phyloP scores from a whole-genome alignment of 495 filamentous ascomycete species.

The Usnea hakonensis region DNA sequence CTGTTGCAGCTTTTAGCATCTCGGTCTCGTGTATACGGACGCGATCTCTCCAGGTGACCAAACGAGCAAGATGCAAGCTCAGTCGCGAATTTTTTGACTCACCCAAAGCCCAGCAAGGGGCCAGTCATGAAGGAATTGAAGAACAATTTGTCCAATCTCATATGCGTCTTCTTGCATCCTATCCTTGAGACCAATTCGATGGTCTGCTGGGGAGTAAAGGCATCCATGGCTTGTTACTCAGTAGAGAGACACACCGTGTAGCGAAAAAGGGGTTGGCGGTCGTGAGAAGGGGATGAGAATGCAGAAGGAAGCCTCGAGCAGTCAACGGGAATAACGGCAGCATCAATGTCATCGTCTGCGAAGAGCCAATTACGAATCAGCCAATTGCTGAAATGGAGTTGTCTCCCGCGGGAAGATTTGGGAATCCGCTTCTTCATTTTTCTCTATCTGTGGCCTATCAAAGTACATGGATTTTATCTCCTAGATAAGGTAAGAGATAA shows the following conservation, averaged over 20 bases:
- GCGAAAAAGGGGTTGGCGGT: neutral
- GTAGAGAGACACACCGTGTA: neutral
- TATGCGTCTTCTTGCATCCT: conserved; percentile 45
- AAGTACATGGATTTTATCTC: no score
- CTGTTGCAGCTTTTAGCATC: conserved; percentile 7
- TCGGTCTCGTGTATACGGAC: neutral
- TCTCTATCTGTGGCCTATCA: no score
- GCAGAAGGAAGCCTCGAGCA: neutral
- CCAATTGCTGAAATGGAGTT: no score
- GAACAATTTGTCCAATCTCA: conserved; percentile 48
- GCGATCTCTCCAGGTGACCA: no score
- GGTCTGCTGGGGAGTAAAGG: conserved; percentile 22
- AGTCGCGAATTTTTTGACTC: neutral
- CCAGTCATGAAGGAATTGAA: conserved; percentile 47
- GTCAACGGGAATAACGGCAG: no score
- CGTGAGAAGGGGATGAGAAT: neutral
- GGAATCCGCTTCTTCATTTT: no score
- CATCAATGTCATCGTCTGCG: no score
- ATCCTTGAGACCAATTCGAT: conserved; percentile 22
- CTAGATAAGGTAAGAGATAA: no score
- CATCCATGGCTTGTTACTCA: conserved; percentile 18
- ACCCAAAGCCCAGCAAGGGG: conserved; percentile 43
- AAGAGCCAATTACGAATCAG: no score
- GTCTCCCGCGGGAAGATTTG: no score
- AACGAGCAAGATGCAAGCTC: neutral